phyloP scores from a whole-genome alignment of 1,284 basidiomycete genomes.

The Polyporus tsugae region DNA sequence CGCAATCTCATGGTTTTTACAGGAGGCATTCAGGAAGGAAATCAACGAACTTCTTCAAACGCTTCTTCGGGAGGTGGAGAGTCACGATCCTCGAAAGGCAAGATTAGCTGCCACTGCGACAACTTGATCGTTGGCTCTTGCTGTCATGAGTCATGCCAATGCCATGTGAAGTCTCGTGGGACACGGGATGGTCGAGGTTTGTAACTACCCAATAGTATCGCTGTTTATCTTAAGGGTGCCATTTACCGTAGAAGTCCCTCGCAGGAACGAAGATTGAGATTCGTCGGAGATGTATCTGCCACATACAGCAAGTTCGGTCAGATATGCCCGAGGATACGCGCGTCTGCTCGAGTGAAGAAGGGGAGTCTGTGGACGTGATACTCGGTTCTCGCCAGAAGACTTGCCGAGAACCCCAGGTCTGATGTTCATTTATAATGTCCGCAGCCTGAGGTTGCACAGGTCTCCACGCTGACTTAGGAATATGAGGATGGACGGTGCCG shows the following conservation, averaged over 20 bases:
- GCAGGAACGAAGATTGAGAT: neutral
- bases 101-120: constrained; percentile 7
- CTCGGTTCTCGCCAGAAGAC: too few species aligned
- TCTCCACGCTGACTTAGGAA: neutral
- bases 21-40: constrained; percentile 25
- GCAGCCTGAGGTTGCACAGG: neutral
- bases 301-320: neutral
- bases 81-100: constrained; percentile 26
- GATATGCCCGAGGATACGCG: neutral
- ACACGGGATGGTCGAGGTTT: neutral
- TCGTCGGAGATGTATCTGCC: neutral
- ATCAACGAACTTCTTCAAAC: constrained; percentile 11
- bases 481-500: neutral
- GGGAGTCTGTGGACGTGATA: neutral
- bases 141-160: neutral
- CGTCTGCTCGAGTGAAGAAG: neutral
- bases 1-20: neutral
- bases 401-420: too few species aligned
- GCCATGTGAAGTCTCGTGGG: neutral
- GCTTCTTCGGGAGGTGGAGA: constrained; percentile 19
- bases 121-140: neutral
- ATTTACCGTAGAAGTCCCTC: neutral
- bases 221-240: neutral
- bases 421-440: too few species aligned
- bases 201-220: neutral